phyloP scores from a whole-genome alignment of 2,329 filamentous ascomycete genomes.

The Pseudogymnoascus sp. region DNA sequence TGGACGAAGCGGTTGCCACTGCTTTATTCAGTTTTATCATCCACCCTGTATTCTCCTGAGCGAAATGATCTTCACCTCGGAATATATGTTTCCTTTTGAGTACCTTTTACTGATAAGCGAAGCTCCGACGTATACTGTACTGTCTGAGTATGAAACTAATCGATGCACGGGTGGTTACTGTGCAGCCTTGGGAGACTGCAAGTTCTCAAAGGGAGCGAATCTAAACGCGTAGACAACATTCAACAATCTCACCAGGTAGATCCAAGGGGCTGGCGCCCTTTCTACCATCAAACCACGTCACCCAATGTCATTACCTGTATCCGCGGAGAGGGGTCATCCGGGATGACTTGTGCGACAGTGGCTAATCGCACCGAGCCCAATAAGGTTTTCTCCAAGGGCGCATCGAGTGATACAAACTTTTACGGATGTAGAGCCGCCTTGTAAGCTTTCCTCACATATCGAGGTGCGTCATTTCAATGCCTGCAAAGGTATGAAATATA shows the following conservation, averaged over 20 bases:
- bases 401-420: neutral
- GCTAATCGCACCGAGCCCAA: neutral
- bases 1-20: neutral
- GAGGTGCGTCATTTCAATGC: neutral
- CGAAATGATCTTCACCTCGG: neutral
- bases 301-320: neutral
- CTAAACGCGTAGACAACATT: neutral
- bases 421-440: neutral
- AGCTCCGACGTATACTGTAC: neutral
- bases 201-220: neutral
- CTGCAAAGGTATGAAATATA: neutral
- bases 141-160: neutral
- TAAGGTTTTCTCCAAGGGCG: neutral
- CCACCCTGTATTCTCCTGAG: neutral
- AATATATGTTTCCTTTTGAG: neutral
- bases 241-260: neutral
- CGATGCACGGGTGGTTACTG: neutral
- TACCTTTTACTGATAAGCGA: neutral
- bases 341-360: neutral
- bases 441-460: neutral
- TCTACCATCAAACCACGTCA: neutral
- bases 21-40: neutral
- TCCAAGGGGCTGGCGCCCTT: neutral
- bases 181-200: neutral
- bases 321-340: neutral